Percentiles rank a stretch among this genome's conserved stretches.
Evolutionary conservation across 768 basidiomycete genomes (phyloP).

Genomic region (Macrolepiota albuminosa): DNA sequence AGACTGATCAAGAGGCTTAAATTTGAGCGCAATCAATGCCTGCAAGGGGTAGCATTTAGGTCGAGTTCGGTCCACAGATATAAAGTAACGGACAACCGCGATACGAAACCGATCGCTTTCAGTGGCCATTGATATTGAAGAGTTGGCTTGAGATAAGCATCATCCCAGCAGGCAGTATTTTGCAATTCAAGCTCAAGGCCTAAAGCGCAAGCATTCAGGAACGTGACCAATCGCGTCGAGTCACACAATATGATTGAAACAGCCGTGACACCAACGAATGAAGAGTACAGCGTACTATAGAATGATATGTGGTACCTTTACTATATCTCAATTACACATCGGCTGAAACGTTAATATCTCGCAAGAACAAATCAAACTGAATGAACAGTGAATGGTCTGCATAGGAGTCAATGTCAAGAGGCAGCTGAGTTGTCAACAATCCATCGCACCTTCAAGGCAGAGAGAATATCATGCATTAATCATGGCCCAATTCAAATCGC

Average conservation of each 20-base stretch:
- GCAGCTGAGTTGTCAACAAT: not conserved
- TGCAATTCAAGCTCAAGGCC: not conserved
- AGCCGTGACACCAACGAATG: not conserved
- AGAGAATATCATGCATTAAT: not conserved
- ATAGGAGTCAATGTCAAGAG: not conserved
- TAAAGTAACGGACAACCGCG: conserved; percentile 30
- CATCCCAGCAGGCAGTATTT: not conserved
- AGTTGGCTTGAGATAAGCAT: no score
- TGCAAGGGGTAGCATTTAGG: conserved; percentile 16
- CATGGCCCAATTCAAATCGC: conserved; percentile 1
- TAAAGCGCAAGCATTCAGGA: not conserved
- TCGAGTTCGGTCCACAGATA: not conserved
- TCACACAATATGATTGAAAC: not conserved
- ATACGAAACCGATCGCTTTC: conserved; percentile 34
- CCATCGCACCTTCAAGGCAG: conserved; percentile 4
- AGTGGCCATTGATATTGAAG: conserved; percentile 9
- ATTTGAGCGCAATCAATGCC: conserved; percentile 43
- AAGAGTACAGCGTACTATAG: not conserved
- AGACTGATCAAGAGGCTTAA: conserved; percentile 38
- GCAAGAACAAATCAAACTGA: not conserved
- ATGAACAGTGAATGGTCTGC: not conserved
- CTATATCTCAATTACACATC: not conserved
- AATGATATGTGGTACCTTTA: not conserved
- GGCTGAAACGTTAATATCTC: not conserved
- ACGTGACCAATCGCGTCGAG: conserved; percentile 5